These are phyloP conservation scores for Endogone sp. DNA, from an alignment of 192 early-diverging fungal species.

Conservation along the genomic window DNA sequence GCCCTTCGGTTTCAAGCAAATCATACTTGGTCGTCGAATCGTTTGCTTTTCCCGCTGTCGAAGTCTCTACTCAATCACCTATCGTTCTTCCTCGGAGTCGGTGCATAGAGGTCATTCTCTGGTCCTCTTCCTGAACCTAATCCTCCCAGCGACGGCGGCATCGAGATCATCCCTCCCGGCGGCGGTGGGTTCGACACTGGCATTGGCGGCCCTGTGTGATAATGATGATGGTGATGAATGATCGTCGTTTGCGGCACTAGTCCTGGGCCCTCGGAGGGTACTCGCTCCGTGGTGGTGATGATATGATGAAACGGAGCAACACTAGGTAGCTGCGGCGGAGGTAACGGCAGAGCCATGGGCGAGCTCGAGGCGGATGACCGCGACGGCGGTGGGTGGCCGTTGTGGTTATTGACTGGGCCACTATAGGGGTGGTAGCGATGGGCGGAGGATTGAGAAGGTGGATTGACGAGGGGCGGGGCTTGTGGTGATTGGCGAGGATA, in stretches of 20 bases:
- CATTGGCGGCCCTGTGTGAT: not conserved
- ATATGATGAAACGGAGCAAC: not conserved
- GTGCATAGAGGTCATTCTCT: not conserved
- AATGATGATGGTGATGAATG: not conserved
- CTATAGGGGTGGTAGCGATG: not conserved
- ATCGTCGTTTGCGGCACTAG: not conserved
- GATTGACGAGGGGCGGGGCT: not conserved
- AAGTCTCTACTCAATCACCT: not conserved
- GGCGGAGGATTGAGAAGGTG: not conserved
- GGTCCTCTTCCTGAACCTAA: not conserved
- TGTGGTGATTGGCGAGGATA: not conserved
- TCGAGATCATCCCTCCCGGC: not conserved
- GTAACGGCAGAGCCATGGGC: not conserved
- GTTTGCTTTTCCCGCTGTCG: no score
- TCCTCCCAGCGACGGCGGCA: not conserved
- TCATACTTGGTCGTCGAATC: no score
- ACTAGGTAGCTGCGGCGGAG: not conserved
- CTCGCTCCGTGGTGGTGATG: not conserved
- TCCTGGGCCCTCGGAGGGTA: not conserved
- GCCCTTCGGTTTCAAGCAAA: no score
- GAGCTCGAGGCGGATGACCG: not conserved
- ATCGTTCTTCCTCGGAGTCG: not conserved
- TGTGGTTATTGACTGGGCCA: not conserved
- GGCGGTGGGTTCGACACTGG: not conserved
- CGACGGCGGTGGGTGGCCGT: not conserved